Base-by-base conservation (phyloP, 2,329 filamentous ascomycete genomes). In the Xylariaceae sp. region DNA sequence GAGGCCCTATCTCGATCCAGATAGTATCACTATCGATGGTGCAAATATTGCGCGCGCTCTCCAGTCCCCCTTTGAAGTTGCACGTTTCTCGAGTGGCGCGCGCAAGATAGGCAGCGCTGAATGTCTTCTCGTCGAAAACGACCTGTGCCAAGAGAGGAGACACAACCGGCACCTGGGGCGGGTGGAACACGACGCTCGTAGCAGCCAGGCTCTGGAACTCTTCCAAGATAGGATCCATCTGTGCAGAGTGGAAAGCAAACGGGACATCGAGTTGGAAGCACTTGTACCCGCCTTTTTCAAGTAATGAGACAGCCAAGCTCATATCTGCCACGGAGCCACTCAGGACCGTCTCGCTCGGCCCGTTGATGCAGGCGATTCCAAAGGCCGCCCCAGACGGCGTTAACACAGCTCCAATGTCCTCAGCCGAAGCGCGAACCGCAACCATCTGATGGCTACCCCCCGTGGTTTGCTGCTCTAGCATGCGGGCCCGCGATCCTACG, bases 1-100 rank as follows among this genome's bases (percentile, higher is more conserved):
- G 81, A 3, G 85, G 83, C 1, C 86, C 86, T 50, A 89, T 71
- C 59, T 90, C 86, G 42, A 89, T 63, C 77, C 81, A 88, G 6
- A 78, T 68, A 6, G 80, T 83, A 58, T 76, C 75, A 30, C 78
- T 75, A 45, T 80, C 72, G 31, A 85, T 73, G 5, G 75, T 61
- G 42, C 72, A 73, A 6, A 73, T 68, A 1, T 71, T 67, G 42
- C 74, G 70, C 0, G 78, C 81, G 18, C 67, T 68, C 12, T 76
- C 64, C 1, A 89, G 61, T 5, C 78, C 82, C 11, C 71, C 75
- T 47, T 75, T 68, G 64, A 89, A 87, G 64, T 87, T 76, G 52
- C 89, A 86, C 0, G 82, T 71, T 59, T 87, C 33, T 4, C 33
- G 33, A 15, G 33, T 36, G 33, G 33, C 33, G 33, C 33, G 33